A percentile compares a stretch with the other conserved stretches of the same genome.
These are phyloP conservation scores for Artemisia argyi DNA, from an alignment of 129 eudicot genomes.

Conservation along the genomic window DNA sequence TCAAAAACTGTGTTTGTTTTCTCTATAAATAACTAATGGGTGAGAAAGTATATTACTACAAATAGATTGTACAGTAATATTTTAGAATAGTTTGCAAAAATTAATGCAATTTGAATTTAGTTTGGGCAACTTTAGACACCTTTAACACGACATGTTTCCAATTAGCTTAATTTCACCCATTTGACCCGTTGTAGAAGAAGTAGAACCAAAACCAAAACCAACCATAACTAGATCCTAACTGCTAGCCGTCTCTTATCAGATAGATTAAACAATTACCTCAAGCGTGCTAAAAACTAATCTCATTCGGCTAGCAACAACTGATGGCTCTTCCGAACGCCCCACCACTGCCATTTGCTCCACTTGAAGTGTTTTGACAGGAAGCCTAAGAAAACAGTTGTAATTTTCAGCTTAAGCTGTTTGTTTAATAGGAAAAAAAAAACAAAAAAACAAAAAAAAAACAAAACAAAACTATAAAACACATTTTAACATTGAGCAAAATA, in stretches of 20 bases:
- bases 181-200: not conserved
- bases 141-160: not conserved
- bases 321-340: constrained; percentile 88
- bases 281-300: constrained; percentile 95
- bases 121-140: not conserved
- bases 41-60: not conserved
- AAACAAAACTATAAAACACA: not conserved
- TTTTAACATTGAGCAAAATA: constrained; percentile 3
- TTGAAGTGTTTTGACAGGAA: constrained; percentile 97
- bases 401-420: not conserved
- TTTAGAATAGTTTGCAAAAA: not conserved
- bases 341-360: constrained; percentile 93
- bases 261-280: constrained; percentile 54
- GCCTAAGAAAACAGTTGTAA: constrained; percentile 47
- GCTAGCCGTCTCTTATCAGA: not conserved
- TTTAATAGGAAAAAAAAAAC: not conserved
- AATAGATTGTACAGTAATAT: not conserved
- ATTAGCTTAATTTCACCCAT: not conserved
- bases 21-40: not conserved
- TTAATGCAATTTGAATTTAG: not conserved
- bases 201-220: not conserved
- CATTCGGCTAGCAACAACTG: constrained; percentile 96
- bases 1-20: not conserved
- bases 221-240: not conserved
- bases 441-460: too few relatives aligned